Evolutionary conservation across 768 basidiomycete genomes (phyloP).

Genomic region (Boletus vinaceobasis): DNA sequence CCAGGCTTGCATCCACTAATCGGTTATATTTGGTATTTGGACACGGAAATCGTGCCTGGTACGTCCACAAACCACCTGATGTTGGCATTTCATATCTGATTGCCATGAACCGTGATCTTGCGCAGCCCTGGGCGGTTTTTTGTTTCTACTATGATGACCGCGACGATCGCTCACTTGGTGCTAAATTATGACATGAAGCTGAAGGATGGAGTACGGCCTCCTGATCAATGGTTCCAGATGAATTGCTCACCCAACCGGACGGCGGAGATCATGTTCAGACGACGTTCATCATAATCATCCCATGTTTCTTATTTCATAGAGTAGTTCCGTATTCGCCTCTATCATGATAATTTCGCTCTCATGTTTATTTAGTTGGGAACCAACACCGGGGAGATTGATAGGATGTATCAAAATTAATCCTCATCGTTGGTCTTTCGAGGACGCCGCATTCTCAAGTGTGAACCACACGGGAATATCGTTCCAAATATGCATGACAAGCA

Average conservation of each 20-base stretch:
- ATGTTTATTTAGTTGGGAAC: conserved; percentile 7
- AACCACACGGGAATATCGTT: neutral
- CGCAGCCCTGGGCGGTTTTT: conserved; percentile 43
- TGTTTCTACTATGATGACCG: conserved; percentile 38
- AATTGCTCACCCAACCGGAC: conserved; percentile 35
- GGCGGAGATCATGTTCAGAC: conserved; percentile 38
- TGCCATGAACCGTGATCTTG: neutral
- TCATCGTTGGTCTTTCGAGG: neutral
- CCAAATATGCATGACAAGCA: neutral
- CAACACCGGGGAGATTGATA: conserved; percentile 15
- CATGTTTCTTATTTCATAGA: conserved; percentile 5
- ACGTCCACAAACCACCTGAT: conserved; percentile 8
- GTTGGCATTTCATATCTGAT: conserved; percentile 4
- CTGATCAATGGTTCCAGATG: conserved; percentile 34
- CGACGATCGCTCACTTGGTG: conserved; percentile 39
- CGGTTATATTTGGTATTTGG: conserved; percentile 36
- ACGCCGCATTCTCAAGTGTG: neutral
- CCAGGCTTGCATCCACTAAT: conserved; percentile 30
- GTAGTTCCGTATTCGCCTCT: conserved; percentile 8
- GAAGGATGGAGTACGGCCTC: conserved; percentile 34
- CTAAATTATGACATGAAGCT: conserved; percentile 39
- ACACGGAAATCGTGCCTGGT: conserved; percentile 35
- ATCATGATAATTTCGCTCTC: conserved; percentile 10
- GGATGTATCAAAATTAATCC: conserved; percentile 10
- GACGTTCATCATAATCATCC: conserved; percentile 17